Evolutionary conservation across 2,329 filamentous ascomycete species (phyloP), one percentile per base, ranked within the genome.

Genomic region (Penicillium fuscoglaucum): DNA sequence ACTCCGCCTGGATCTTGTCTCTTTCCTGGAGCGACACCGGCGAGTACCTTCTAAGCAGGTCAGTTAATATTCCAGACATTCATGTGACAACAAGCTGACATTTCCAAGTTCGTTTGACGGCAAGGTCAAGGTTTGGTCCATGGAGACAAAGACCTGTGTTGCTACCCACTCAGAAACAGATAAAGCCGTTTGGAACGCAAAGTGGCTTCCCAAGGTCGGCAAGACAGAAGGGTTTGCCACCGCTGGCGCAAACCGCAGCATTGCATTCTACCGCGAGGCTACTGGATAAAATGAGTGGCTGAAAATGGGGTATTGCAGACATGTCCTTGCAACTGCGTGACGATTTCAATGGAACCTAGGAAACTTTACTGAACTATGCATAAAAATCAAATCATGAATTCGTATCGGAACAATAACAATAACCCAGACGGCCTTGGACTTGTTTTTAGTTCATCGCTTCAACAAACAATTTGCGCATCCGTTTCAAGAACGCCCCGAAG

Each of bases 121-220:
- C 39, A 97, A 96, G 75, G 91, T 90, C 60, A 97, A 96, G 76
- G 90, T 98, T 31, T 99, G 95, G 95, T 93, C 91, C 31, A 85
- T 97, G 59, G 92, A 96, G 68, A 85, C 87, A 35, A 84, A 87
- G 57, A 82, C 83, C 5, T 98, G 95, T 72, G 95, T 99, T 45
- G 92, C 93, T 13, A 99, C 95, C 10, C 91, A 96, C 72, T 93
- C 89, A 58, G 93, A 98, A 78, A 92, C 90, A 6, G 93, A 93
- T 63, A 90, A 90, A 76, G 84, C 87, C 0, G 72, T 98, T 3
- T 97, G 93, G 90, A 85, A 86, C 55, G 90, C 93, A 29, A 88
- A 86, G 69, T 96, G 91, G 91, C 76, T 96, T 60, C 90, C 90
- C 12, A 92, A 90, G 78, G 83, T 84, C 1, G 76, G 76, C 19